phyloP scores from a whole-genome alignment of 116 monocot genomes.

The Dioscorea cayenensis region DNA sequence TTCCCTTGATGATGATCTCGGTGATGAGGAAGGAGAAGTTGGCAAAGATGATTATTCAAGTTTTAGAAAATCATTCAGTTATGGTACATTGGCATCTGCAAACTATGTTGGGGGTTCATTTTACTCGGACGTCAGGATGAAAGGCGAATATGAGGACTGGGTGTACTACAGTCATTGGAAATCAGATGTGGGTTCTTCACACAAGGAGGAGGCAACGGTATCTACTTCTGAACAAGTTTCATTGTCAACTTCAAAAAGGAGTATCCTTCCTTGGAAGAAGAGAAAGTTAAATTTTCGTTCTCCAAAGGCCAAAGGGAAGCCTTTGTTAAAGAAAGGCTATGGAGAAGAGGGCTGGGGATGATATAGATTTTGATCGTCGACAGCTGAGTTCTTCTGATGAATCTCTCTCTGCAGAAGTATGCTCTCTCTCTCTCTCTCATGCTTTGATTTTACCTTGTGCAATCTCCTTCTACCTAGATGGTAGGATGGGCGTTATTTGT shows the following conservation, averaged over 20 bases:
- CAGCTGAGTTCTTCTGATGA: constrained; percentile 83
- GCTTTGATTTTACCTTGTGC: not conserved
- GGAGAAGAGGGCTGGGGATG: constrained; percentile 95
- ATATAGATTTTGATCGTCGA: constrained; percentile 88
- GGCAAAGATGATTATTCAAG: constrained; percentile 20
- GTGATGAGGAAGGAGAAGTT: constrained; percentile 40
- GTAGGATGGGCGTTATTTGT: not conserved
- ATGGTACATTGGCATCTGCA: constrained; percentile 71
- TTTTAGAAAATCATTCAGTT: constrained; percentile 81
- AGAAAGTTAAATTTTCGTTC: constrained; percentile 56
- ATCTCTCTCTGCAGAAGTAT: constrained; percentile 52
- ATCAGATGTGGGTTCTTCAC: constrained; percentile 54
- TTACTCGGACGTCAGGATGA: constrained; percentile 29
- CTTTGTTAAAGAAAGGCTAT: constrained; percentile 65
- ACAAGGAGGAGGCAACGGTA: constrained; percentile 18
- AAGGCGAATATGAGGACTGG: constrained; percentile 61
- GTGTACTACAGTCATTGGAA: constrained; percentile 46
- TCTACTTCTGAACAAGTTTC: constrained; percentile 20
- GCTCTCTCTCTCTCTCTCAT: constrained; percentile 20
- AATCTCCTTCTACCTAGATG: not conserved
- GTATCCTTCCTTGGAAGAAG: constrained; percentile 81
- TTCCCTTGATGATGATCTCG: constrained; percentile 43
- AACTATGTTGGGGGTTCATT: constrained; percentile 44
- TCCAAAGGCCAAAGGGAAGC: constrained; percentile 67
- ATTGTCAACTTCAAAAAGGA: constrained; percentile 29